Evolutionary conservation across 768 basidiomycete genomes (phyloP).

Genomic region (Suillus luteus): DNA sequence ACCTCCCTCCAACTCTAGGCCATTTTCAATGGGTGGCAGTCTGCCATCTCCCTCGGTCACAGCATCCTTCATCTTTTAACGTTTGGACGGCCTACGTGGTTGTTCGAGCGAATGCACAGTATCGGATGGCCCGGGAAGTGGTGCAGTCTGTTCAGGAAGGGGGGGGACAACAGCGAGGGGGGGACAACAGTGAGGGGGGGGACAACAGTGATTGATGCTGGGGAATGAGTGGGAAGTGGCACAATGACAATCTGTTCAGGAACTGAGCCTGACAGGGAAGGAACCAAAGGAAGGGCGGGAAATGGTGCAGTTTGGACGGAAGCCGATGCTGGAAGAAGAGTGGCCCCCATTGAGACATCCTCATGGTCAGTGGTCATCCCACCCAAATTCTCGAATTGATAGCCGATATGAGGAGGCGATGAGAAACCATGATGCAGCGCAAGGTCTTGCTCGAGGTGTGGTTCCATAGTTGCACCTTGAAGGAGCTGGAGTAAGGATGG

Average conservation of each 20-base stretch:
- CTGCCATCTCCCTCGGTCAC: neutral
- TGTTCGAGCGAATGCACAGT: neutral
- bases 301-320: neutral
- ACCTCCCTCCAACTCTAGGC: conserved; percentile 3
- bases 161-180: neutral
- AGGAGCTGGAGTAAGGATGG: neutral
- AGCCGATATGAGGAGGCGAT: neutral
- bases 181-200: neutral
- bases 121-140: neutral
- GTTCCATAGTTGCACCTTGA: neutral
- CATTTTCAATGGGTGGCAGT: neutral
- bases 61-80: neutral
- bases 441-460: neutral
- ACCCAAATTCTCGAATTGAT: neutral
- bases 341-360: neutral
- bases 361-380: neutral
- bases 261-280: neutral
- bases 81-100: neutral
- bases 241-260: neutral
- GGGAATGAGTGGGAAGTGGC: neutral
- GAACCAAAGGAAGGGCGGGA: neutral
- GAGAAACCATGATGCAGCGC: neutral
- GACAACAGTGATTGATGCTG: neutral
- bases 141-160: no score
- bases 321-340: neutral